Evolutionary conservation across 2,329 filamentous ascomycete species (phyloP).

Genomic region (Colletotrichum lini): DNA sequence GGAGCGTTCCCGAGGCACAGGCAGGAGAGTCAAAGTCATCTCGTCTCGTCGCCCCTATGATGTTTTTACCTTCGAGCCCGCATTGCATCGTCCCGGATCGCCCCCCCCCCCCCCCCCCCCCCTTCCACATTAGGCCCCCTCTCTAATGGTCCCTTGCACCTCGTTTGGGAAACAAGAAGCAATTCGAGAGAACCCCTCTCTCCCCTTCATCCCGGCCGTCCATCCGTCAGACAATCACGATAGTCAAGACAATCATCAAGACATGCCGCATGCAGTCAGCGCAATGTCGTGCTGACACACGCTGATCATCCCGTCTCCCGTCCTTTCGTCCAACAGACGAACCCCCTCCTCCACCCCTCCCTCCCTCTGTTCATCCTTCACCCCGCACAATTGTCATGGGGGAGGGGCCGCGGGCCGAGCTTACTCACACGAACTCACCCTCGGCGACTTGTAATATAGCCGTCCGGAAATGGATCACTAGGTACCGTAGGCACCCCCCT

Average conservation of each 20-base stretch:
- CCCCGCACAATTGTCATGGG: background rate
- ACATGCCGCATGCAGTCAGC: constrained; percentile 31
- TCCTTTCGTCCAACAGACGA: background rate
- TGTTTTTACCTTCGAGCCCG: background rate
- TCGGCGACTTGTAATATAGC: background rate
- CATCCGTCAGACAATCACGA: background rate
- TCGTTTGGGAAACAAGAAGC: no score
- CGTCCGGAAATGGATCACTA: constrained; percentile 6
- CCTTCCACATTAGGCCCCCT: background rate
- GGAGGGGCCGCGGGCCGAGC: background rate
- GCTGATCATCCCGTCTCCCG: background rate
- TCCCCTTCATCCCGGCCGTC: background rate
- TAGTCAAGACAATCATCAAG: background rate
- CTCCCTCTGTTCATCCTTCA: constrained; percentile 2
- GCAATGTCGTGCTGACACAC: constrained; percentile 20
- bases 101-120: background rate
- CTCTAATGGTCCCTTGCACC: background rate
- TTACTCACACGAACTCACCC: background rate
- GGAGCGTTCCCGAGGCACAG: background rate
- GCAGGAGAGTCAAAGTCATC: constrained; percentile 1
- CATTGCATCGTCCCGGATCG: background rate
- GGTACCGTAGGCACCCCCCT: background rate
- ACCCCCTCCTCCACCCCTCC: background rate
- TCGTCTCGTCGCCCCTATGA: background rate
- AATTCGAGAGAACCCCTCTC: background rate